Evolutionary conservation across 1,284 basidiomycete species (phyloP).

Genomic region (Rhodotorula sp.): DNA sequence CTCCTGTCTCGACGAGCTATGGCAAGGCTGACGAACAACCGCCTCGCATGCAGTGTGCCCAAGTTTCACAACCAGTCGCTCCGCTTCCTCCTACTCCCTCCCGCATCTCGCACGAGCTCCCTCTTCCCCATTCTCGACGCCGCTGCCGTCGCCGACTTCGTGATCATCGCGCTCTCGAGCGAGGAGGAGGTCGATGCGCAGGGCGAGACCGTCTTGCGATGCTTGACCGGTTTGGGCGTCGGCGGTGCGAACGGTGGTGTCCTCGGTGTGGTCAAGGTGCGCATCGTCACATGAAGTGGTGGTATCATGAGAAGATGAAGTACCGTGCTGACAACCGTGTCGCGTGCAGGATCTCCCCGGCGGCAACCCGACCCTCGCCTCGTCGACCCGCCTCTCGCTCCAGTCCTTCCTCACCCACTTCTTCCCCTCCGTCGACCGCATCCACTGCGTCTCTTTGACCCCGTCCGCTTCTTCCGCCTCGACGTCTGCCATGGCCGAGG

Average conservation of each 20-base stretch:
- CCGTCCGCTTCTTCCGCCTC: conserved; percentile 51
- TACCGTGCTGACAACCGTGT: conserved; percentile 18
- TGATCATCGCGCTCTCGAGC: conserved; percentile 79
- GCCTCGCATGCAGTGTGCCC: conserved; percentile 22
- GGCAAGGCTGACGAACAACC: not conserved
- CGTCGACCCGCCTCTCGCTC: conserved; percentile 74
- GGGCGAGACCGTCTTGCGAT: conserved; percentile 88
- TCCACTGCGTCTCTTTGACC: conserved; percentile 60
- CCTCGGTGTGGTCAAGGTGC: conserved; percentile 65
- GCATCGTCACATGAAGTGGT: conserved; percentile 51
- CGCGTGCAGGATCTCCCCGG: conserved; percentile 55
- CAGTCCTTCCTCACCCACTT: conserved; percentile 94
- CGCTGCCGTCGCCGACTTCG: conserved; percentile 86
- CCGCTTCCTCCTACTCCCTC: conserved; percentile 26
- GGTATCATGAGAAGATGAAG: conserved; percentile 49
- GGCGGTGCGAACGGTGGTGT: conserved; percentile 67
- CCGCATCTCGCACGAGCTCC: conserved; percentile 23
- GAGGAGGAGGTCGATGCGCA: conserved; percentile 76
- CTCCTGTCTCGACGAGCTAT: not conserved
- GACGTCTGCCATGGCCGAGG: conserved; percentile 47
- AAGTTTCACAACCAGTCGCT: conserved; percentile 40
- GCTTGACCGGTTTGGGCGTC: conserved; percentile 57
- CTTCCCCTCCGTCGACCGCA: conserved; percentile 73
- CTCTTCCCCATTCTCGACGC: conserved; percentile 82
- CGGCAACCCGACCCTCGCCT: conserved; percentile 52